A percentile compares a stretch with the other conserved stretches of the same genome.
Evolutionary conservation across 768 basidiomycete genomes (phyloP).

Genomic region (Hericium alpestre): DNA sequence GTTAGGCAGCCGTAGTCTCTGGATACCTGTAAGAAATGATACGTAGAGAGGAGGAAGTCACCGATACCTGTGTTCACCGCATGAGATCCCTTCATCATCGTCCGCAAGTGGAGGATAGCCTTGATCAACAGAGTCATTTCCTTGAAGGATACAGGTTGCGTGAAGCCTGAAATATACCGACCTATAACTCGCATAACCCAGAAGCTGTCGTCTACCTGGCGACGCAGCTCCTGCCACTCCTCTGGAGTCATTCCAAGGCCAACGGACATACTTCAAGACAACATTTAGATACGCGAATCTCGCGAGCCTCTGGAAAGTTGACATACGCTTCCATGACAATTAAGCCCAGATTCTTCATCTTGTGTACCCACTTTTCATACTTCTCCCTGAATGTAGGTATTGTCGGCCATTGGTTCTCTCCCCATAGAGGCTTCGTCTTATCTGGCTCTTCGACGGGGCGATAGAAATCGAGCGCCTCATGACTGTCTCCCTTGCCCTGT

Average conservation of each 20-base stretch:
- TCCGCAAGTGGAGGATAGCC: constrained; percentile 82
- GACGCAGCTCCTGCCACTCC: constrained; percentile 62
- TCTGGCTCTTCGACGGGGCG: constrained; percentile 61
- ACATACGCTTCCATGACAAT: constrained; percentile 80
- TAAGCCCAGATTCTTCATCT: constrained; percentile 76
- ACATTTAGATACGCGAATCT: no score
- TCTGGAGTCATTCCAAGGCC: constrained; percentile 64
- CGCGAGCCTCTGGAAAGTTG: background rate
- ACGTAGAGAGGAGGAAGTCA: background rate
- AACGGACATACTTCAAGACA: constrained; percentile 54
- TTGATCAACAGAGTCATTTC: constrained; percentile 16
- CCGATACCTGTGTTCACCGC: constrained; percentile 77
- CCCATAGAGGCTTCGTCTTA: constrained; percentile 63
- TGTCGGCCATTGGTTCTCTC: constrained; percentile 81
- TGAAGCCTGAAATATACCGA: constrained; percentile 17
- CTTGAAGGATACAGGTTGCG: background rate
- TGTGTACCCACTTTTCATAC: constrained; percentile 68
- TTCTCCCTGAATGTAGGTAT: constrained; percentile 46
- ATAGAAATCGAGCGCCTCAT: constrained; percentile 81
- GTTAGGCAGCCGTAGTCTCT: constrained; percentile 91
- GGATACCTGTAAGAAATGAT: constrained; percentile 3
- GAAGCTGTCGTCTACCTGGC: constrained; percentile 72
- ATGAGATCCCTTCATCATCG: constrained; percentile 74
- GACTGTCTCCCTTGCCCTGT: constrained; percentile 72
- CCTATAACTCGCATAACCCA: constrained; percentile 86